Base-by-base conservation (phyloP, 2,329 filamentous ascomycete species). In the Biscogniauxia sp. region DNA sequence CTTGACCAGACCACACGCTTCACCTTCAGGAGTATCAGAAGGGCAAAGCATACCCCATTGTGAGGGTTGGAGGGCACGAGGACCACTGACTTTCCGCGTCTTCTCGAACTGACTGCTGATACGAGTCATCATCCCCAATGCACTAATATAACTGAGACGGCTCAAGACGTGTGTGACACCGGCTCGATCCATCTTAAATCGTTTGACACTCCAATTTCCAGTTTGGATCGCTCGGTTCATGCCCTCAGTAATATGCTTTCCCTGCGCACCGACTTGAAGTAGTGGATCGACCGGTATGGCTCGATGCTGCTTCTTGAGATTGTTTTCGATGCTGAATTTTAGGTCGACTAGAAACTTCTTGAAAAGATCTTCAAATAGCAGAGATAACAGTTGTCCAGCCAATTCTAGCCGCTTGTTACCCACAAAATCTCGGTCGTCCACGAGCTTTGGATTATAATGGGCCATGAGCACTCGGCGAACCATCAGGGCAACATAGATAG, bases 41-140 rank as follows among this genome's bases (percentile, higher is more conserved):
- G 93, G 91, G 73, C 95, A 99, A 58, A 99, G 82, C 93, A 99
- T 97, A 69, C 95, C 95, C 79, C 97, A 99, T 68, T 99, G 95
- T 0, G 95, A 99, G 6, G 95, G 93, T 72, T 99, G 95, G 54
- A 99, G 82, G 19, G 96, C 95, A 84, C 95, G 89, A 70, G 96
- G 95, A 66, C 96, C 96, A 72, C 89, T 93, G 63, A 99, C 93
- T 77, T 99, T 99, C 69, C 95, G 83, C 1, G 95, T 98, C 83
- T 99, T 99, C 75, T 99, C 95, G 72, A 99, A 99, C 79, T 99
- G 95, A 83, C 91, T 96, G 75, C 90, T 95, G 71, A 99, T 98
- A 75, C 95, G 86, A 15, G 95, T 99, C 95, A 99, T 99, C 96
- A 99, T 99, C 64, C 96, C 96, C 26, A 99, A 85, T 26, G 95